Conservation (phyloP, 2,329 filamentous ascomycete genomes). For the Cordyceps sp. region DNA sequence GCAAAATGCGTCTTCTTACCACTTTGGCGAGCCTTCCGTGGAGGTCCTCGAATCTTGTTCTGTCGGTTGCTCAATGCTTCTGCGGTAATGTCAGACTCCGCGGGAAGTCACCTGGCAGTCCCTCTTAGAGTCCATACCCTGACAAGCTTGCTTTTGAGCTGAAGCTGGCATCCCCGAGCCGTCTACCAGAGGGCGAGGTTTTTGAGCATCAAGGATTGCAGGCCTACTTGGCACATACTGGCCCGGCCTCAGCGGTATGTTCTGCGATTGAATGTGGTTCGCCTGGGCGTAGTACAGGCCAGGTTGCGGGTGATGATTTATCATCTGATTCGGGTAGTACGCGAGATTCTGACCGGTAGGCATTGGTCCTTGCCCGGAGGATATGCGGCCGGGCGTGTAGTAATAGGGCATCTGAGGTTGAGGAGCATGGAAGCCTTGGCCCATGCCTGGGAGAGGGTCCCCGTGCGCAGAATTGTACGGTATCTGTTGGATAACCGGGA, state of each 20-base stretch:
- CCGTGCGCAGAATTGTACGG: conserved; percentile 23
- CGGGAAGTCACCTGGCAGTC: not conserved
- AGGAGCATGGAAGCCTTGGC: conserved; percentile 29
- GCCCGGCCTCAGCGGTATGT: conserved; percentile 15
- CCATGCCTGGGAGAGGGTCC: conserved; percentile 16
- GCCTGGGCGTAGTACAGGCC: conserved; percentile 27
- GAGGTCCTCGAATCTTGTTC: conserved; percentile 16
- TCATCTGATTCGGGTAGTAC: conserved; percentile 26
- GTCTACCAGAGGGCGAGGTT: conserved; percentile 5
- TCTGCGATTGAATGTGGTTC: conserved; percentile 19
- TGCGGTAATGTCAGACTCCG: not conserved
- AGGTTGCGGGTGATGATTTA: conserved; percentile 23
- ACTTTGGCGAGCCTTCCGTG: conserved; percentile 35
- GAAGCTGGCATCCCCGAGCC: conserved; percentile 3
- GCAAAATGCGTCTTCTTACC: conserved; percentile 25
- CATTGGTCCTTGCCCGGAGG: conserved; percentile 19
- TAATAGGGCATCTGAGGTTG: conserved; percentile 28
- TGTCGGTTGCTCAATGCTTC: conserved; percentile 8
- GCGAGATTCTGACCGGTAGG: conserved; percentile 20
- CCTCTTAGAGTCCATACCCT: conserved; percentile 4
- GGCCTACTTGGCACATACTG: conserved; percentile 16
- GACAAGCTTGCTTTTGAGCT: conserved; percentile 6
- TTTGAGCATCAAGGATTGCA: conserved; percentile 10
- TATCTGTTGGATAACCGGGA: conserved; percentile 20
- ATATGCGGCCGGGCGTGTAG: conserved; percentile 22